These are phyloP conservation scores for Exophiala alcalophila DNA, from an alignment of 2,329 filamentous ascomycete genomes.

Conservation along the genomic window DNA sequence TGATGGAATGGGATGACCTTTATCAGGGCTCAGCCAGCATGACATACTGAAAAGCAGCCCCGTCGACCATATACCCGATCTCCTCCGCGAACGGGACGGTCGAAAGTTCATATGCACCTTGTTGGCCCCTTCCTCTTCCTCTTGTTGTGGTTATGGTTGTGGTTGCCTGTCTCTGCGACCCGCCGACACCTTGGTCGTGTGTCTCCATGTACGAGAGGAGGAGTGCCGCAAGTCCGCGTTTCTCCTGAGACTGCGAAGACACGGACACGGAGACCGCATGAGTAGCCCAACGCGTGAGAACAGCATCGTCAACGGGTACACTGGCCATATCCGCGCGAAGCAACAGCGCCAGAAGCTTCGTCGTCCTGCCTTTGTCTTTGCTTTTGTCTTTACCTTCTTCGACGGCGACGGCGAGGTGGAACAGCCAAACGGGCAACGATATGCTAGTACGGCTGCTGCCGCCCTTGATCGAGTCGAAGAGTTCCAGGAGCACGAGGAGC, in stretches of 20 bases:
- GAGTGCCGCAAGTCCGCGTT: conserved; percentile 13
- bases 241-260: conserved; percentile 1
- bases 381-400: too few species aligned
- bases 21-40: too few species aligned
- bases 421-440: conserved; percentile 22
- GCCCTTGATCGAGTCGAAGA: conserved; percentile 33
- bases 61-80: conserved; percentile 6
- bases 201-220: conserved; percentile 22
- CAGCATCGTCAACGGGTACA: conserved; percentile 22
- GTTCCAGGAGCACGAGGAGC: conserved; percentile 38
- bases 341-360: conserved; percentile 16
- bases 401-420: conserved; percentile 19
- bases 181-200: too few species aligned
- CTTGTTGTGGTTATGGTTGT: too few species aligned
- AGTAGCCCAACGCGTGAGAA: conserved; percentile 24
- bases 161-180: too few species aligned
- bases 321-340: conserved; percentile 19
- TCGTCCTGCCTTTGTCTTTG: background rate
- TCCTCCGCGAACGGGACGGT: conserved; percentile 2
- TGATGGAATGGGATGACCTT: too few species aligned
- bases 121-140: too few species aligned
- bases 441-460: background rate
- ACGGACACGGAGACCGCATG: background rate
- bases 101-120: background rate
- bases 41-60: too few species aligned